Evolutionary conservation across 2,329 filamentous ascomycete species (phyloP), one percentile per base, ranked within the genome.

Genomic region (Diaporthe sp.): DNA sequence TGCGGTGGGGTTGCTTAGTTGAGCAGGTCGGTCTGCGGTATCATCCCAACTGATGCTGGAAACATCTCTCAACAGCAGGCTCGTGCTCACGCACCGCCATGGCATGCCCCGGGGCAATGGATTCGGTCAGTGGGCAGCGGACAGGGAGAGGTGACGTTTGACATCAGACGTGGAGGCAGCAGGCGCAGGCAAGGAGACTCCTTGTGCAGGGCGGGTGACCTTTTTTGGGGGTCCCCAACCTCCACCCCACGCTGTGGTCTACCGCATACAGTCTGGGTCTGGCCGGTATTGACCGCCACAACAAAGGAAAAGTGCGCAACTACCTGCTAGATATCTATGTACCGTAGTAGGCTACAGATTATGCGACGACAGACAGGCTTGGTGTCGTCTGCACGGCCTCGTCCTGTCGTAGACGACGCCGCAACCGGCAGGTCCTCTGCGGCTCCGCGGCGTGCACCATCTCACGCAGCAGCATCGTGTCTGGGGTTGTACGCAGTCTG

Each of bases 111-210:
- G 19, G 39, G 61, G 61, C 61, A 49, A 46, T 67, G 61, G 42
- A 12, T 49, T 49, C 61, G 61, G 42, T 34, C 61, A 37, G 19
- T 67, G 49, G 61, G 42, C 28, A 51, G 10, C 28, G 28, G n/a
- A 67, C 42, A 49, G 61, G 61, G 44, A 49, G 19, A 65, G 28
- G 42, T 49, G 61, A 49, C 28, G 42, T 49, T 42, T 22, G 61
- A 49, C 57, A n/a, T 42, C 22, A n/a, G 34, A 59, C 39, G 4
- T 61, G 58, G 37, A 42, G 61, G 28, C 61, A 65, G 42, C 12
- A 49, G 25, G 42, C 59, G 61, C 61, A 34, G 61, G 61, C 61
- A 65, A 65, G 62, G 42, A 51, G 44, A n/a, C 44, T 67, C 62
- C 62, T 67, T 49, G 62, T 5, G 62, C 12, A 51, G 5, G 22